Evolutionary conservation across 495 filamentous ascomycete species (phyloP).

Genomic region (Tuber borchii): DNA sequence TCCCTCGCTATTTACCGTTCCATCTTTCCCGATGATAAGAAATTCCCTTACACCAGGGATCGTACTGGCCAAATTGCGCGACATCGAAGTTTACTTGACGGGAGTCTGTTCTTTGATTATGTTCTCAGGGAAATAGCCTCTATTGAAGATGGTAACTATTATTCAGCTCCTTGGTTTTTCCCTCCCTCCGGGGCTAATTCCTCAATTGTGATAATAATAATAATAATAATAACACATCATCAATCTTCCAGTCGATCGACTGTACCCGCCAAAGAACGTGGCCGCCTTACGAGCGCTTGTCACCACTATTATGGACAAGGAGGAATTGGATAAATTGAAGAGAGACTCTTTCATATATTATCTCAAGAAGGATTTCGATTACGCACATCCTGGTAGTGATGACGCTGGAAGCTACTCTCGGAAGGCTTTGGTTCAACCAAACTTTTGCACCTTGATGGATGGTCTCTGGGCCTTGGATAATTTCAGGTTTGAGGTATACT

Average conservation of each 20-base stretch:
- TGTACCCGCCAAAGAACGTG: conserved; percentile 38
- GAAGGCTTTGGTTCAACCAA: conserved; percentile 23
- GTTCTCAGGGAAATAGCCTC: conserved; percentile 32
- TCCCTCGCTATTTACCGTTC: conserved; percentile 18
- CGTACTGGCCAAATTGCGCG: conserved; percentile 20
- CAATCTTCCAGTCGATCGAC: conserved; percentile 9
- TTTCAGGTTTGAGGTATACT: conserved; percentile 28
- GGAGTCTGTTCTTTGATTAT: conserved; percentile 34
- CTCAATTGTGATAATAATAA: background rate
- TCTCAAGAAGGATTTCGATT: conserved; percentile 37
- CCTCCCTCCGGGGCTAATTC: background rate
- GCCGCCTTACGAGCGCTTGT: conserved; percentile 27
- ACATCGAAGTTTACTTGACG: conserved; percentile 29
- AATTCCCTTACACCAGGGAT: conserved; percentile 37
- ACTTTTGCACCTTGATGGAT: conserved; percentile 36
- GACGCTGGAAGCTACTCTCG: conserved; percentile 22
- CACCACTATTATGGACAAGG: conserved; percentile 23
- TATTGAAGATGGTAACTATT: conserved; percentile 33
- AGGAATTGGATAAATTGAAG: conserved; percentile 37
- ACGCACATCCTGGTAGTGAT: conserved; percentile 7
- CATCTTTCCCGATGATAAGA: conserved; percentile 35
- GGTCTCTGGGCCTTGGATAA: conserved; percentile 34
- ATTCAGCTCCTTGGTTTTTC: background rate
- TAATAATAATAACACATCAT: conserved; percentile 11
- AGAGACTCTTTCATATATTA: conserved; percentile 39